Evolutionary conservation across 1,284 basidiomycete genomes (phyloP).

Genomic region (Anthracocystis setariae): DNA sequence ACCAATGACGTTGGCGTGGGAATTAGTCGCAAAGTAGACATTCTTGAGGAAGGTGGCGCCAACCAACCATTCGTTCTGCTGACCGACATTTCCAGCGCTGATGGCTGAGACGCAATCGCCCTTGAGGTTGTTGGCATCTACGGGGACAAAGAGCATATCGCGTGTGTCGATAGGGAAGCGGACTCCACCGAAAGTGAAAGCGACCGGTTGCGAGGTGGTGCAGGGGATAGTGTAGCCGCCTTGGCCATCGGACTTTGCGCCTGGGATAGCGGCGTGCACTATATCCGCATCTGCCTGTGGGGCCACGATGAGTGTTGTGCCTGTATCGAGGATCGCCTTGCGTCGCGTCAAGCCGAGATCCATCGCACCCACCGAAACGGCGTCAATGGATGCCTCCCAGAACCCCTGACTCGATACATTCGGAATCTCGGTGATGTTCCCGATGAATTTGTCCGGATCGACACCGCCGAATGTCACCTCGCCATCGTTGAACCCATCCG

Average conservation of each 20-base stretch:
- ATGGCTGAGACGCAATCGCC: constrained; percentile 82
- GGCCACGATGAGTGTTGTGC: constrained; percentile 69
- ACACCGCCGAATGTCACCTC: constrained; percentile 81
- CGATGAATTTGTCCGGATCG: constrained; percentile 73
- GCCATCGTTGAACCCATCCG: constrained; percentile 77
- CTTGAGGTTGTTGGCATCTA: constrained; percentile 73
- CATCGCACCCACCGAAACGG: constrained; percentile 73
- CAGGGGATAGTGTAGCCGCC: constrained; percentile 80
- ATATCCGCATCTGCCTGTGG: constrained; percentile 71
- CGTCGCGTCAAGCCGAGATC: constrained; percentile 71
- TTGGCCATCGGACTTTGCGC: constrained; percentile 70
- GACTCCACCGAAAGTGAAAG: constrained; percentile 76
- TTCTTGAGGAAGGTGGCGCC: constrained; percentile 68
- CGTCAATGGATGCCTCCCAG: constrained; percentile 78
- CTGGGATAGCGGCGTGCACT: constrained; percentile 74
- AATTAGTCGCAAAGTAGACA: constrained; percentile 75
- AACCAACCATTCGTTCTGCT: constrained; percentile 76
- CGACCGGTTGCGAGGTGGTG: constrained; percentile 75
- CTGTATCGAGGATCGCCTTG: constrained; percentile 66
- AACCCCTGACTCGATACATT: constrained; percentile 72
- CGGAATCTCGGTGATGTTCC: constrained; percentile 61
- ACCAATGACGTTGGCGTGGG: constrained; percentile 76
- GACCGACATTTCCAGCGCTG: constrained; percentile 71
- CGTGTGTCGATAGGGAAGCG: constrained; percentile 71
- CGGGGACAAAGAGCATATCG: constrained; percentile 78